phyloP scores from a whole-genome alignment of 176 grass and related monocot genomes.

The Triticum urartu region DNA sequence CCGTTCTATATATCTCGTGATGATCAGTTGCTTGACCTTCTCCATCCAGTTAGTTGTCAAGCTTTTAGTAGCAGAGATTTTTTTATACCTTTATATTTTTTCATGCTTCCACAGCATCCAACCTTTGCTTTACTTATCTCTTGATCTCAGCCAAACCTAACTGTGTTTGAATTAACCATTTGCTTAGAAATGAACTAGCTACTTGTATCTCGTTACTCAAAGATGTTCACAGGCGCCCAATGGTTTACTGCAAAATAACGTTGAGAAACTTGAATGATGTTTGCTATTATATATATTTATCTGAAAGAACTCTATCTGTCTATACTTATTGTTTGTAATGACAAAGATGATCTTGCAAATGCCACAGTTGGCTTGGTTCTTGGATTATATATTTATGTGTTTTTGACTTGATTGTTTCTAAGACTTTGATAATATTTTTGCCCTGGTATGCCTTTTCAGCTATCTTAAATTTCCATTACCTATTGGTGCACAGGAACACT shows the following conservation, averaged over 20 bases:
- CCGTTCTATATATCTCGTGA: background rate
- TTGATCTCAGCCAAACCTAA: background rate
- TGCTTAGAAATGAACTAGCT: background rate
- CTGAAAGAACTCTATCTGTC: background rate
- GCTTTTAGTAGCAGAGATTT: background rate
- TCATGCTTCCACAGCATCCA: background rate
- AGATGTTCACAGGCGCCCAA: background rate
- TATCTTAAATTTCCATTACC: background rate
- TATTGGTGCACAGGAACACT: too few species aligned
- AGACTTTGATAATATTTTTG: background rate
- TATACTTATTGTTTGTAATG: too few species aligned
- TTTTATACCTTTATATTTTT: background rate
- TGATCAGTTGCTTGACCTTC: background rate
- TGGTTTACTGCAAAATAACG: background rate
- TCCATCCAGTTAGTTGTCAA: background rate
- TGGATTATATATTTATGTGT: background rate
- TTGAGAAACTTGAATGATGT: background rate
- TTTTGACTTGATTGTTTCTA: background rate
- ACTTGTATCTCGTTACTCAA: background rate
- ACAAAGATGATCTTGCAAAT: background rate
- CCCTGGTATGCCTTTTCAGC: background rate
- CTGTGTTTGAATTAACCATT: background rate
- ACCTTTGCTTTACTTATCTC: background rate
- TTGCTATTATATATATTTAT: too few species aligned
- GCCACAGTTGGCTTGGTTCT: background rate